Base-by-base conservation (phyloP, 1,284 basidiomycete genomes). In the Microbotryum intermedium region DNA sequence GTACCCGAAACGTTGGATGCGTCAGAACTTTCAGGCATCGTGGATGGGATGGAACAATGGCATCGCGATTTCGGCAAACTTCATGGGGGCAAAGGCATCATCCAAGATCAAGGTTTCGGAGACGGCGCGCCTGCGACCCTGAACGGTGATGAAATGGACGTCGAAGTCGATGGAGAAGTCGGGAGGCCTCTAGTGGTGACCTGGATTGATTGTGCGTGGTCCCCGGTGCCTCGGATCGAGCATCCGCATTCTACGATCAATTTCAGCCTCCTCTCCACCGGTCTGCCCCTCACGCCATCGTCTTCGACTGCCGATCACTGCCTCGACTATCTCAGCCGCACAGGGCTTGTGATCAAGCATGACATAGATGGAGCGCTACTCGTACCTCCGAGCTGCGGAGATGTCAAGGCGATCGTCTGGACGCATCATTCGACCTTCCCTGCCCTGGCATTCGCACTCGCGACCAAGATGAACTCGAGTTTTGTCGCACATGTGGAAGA, bases 391-490 rank as follows among this genome's bases (percentile, higher is more conserved):
- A 16, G 55, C 10, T 65, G 71, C 25, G 67, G 72, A 2, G 68
- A 65, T 8, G 58, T 25, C 46, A 46, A 18, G 45, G 67, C 53
- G 75, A 72, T 43, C 59, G 71, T 52, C 50, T 97, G 93, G 93
- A 76, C 68, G 46, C 93, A 97, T 73, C 74, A 75, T 2, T 79
- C 82, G 11, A 95, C 91, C 0, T 90, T 85, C 72, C 85, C 89
- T 6, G 94, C 92, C 0, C 81, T 98, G 5, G 82, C 89, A 1
- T 98, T 97, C 72, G 94, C 97, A 21, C 80, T 98, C 30, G 90
- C 91, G 1, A 93, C 90, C 5, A 98, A 98, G 74, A 84, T 84
- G 28, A 90, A 94, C 74, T 83, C 86, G 1, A 82, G 88, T 16
- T 90, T 92, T 75, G 86, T 86, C 2, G 81, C 85, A 68, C 89